phyloP scores from a whole-genome alignment of 2,329 filamentous ascomycete genomes.

The Fusarium setosum region DNA sequence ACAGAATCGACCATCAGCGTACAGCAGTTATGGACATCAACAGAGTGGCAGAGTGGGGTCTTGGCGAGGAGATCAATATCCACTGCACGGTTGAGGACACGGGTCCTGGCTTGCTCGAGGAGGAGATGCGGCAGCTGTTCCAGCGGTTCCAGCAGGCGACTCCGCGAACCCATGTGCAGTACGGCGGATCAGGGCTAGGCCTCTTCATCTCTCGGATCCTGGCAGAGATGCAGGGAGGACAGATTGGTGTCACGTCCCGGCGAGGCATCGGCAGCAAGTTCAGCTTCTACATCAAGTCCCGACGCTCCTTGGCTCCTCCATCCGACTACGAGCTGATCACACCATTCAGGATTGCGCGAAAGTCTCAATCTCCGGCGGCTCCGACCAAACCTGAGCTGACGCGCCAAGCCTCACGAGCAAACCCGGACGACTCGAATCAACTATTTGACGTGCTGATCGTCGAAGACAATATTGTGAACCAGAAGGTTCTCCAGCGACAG shows the following conservation, averaged over 20 bases:
- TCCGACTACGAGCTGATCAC: slow-evolving; percentile 51
- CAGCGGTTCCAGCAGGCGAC: slow-evolving; percentile 76
- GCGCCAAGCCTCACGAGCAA: slow-evolving; percentile 25
- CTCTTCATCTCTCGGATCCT: slow-evolving; percentile 82
- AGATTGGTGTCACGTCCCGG: slow-evolving; percentile 77
- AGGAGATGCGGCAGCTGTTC: slow-evolving; percentile 75
- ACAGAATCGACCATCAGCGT: slow-evolving; percentile 54
- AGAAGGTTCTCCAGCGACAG: slow-evolving; percentile 71
- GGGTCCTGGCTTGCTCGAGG: slow-evolving; percentile 72
- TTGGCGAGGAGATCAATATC: slow-evolving; percentile 76
- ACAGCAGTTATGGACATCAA: slow-evolving; percentile 54
- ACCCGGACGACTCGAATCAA: slow-evolving; percentile 39
- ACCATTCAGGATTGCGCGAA: slow-evolving; percentile 50
- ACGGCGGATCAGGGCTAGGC: slow-evolving; percentile 76
- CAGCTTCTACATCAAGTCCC: slow-evolving; percentile 79
- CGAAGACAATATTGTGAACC: slow-evolving; percentile 76
- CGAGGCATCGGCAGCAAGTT: slow-evolving; percentile 79
- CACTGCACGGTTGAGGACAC: slow-evolving; percentile 80
- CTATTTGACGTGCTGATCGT: slow-evolving; percentile 71
- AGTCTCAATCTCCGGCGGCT: slow-evolving; percentile 35
- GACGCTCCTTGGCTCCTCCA: slow-evolving; percentile 61
- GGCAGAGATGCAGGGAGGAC: slow-evolving; percentile 81
- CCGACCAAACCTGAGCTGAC: slow-evolving; percentile 30
- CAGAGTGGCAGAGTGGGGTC: slow-evolving; percentile 74
- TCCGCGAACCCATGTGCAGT: slow-evolving; percentile 77